Percentiles rank a stretch among this genome's conserved stretches.
phyloP scores from a whole-genome alignment of 257 asterid species.

The Salvia rosmarinus region DNA sequence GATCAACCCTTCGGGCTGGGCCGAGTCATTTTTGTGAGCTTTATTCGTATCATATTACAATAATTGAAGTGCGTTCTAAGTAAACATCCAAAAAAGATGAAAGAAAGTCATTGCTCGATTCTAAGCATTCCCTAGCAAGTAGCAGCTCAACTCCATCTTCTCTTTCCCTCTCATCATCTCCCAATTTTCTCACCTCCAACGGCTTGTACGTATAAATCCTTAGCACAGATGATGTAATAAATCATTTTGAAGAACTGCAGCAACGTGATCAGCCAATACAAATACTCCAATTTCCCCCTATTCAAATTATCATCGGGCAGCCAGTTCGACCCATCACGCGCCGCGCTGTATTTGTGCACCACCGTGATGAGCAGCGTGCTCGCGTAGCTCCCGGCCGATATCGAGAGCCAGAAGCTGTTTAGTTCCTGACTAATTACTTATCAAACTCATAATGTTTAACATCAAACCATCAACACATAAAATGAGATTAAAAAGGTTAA shows the following conservation, averaged over 20 bases:
- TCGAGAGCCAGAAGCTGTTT: conserved; percentile 59
- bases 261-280: conserved; percentile 81
- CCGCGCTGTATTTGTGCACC: conserved; percentile 61
- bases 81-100: neutral
- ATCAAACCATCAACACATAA: neutral
- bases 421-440: too few relatives aligned
- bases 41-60: too few relatives aligned
- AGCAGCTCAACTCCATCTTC: conserved; percentile 42
- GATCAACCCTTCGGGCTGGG: too few relatives aligned
- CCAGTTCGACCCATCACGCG: conserved; percentile 76
- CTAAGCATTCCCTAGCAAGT: neutral
- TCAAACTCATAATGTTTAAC: neutral
- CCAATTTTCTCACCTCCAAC: conserved; percentile 36
- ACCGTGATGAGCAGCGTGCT: conserved; percentile 72
- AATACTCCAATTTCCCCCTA: conserved; percentile 73
- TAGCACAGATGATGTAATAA: conserved; percentile 74
- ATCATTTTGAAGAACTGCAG: conserved; percentile 65
- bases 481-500: neutral
- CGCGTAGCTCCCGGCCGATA: conserved; percentile 73
- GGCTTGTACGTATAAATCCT: conserved; percentile 81
- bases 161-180: conserved; percentile 25
- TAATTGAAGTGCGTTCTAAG: too few relatives aligned
- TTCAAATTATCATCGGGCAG: conserved; percentile 77
- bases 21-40: too few relatives aligned
- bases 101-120: too few relatives aligned